Base-by-base conservation (phyloP, 2,329 filamentous ascomycete species). In the Emmonsiellopsis sp. region DNA sequence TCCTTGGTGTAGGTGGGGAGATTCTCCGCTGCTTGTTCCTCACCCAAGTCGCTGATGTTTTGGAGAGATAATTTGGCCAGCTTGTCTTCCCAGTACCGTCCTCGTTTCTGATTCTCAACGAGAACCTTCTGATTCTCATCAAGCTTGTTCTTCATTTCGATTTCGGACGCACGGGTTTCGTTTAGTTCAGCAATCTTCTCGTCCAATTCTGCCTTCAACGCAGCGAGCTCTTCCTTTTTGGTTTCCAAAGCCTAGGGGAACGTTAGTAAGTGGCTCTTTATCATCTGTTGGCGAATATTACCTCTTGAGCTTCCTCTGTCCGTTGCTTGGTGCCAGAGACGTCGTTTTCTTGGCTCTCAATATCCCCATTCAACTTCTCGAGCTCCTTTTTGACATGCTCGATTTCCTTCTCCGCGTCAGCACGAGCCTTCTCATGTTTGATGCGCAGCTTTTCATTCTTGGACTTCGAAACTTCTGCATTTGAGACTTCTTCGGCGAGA, bases 141-240 rank as follows among this genome's bases (percentile, higher is more conserved):
- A 1, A 98, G 84, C 73, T 95, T 95, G 72, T 97, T 97, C 58
- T 88, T 87, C 90, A 97, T 96, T 71, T 98, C 93, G 57, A 98
- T 96, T 70, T 98, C 93, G 2, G 86, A 77, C 0, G 89, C 91
- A 8, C 92, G 83, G 0, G 87, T 95, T 65, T 89, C 86, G 65
- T 97, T 96, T 54, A 97, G 79, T 67, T 94, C 89, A 0, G 84
- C 75, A 1, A 83, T 86, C 76, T 91, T 95, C 62, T 87, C 84
- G 60, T 98, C 92, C 9, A 97, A 79, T 62, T 95, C 88, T 3
- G 81, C 76, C 73, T 97, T 98, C 53, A 97, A 71, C 8, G 81
- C 76, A 46, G 84, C 79, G 2, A 98, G 79, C 66, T 93, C 87
- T 60, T 86, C 81, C 70, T 89, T 94, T 74, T 89, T 95, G 34